Conservation (phyloP, 228 moss, liverwort and hornwort genomes). For the Sphagnum fallax region DNA sequence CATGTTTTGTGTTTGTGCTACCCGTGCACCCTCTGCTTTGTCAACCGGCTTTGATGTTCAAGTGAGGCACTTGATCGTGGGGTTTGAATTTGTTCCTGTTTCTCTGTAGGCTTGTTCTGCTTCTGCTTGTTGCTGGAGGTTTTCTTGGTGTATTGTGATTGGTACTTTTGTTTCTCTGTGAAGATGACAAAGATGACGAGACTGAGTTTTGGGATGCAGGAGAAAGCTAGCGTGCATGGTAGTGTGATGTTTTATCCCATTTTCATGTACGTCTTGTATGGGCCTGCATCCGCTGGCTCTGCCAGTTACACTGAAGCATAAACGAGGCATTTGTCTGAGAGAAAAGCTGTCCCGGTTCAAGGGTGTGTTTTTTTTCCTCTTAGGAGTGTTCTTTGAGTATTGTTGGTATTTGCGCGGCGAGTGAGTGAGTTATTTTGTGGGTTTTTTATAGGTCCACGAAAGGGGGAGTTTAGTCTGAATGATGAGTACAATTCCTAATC, state of each 20-base stretch:
- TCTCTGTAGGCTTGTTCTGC: no score
- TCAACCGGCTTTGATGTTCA: no score
- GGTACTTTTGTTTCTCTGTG: slow-evolving; percentile 11
- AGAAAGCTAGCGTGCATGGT: background rate
- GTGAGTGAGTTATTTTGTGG: background rate
- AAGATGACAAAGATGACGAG: slow-evolving; percentile 35
- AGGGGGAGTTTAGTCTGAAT: background rate
- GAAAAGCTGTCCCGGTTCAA: background rate
- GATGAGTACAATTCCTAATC: background rate
- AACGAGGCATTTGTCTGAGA: slow-evolving; percentile 45
- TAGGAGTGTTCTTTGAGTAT: background rate
- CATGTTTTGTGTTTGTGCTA: no score
- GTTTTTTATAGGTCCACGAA: background rate
- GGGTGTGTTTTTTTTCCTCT: background rate
- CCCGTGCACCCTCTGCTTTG: no score
- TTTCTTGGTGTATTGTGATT: background rate
- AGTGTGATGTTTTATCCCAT: slow-evolving; percentile 15
- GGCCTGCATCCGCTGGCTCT: slow-evolving; percentile 18
- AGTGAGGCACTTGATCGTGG: no score
- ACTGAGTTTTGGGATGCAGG: slow-evolving; percentile 19
- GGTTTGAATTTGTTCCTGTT: no score
- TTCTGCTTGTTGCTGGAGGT: no score
- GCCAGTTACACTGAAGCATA: slow-evolving; percentile 34
- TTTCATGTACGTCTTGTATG: slow-evolving; percentile 1
- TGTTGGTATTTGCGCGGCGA: background rate